Conservation (phyloP, 805 yeast species). For the Wickerhamiella parazyma region DNA sequence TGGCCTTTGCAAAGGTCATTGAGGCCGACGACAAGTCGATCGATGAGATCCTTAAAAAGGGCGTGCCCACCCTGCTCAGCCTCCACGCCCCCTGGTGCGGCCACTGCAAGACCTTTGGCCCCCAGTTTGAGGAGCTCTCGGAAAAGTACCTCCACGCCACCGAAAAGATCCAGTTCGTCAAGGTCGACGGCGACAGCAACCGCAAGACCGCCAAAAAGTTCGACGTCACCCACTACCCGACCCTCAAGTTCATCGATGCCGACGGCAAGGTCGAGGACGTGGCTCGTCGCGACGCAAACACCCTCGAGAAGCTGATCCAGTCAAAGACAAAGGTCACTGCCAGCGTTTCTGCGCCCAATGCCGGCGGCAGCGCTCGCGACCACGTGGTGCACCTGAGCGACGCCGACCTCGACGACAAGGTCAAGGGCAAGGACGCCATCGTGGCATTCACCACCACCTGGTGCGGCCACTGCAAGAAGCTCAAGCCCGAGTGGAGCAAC, state of each 20-base stretch:
- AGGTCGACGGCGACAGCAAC: slow-evolving; percentile 49
- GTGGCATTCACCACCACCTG: slow-evolving; percentile 50
- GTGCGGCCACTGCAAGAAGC: slow-evolving; percentile 44
- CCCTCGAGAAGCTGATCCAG: slow-evolving; percentile 37
- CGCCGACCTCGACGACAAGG: slow-evolving; percentile 31
- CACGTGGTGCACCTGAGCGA: slow-evolving; percentile 26
- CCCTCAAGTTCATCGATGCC: slow-evolving; percentile 39
- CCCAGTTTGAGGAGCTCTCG: slow-evolving; percentile 71
- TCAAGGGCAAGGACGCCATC: slow-evolving; percentile 30
- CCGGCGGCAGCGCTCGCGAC: neutral
- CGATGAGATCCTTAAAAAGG: slow-evolving; percentile 41
- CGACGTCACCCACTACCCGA: slow-evolving; percentile 52
- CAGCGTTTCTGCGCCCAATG: slow-evolving; percentile 6
- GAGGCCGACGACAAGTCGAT: slow-evolving; percentile 40
- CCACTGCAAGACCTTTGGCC: slow-evolving; percentile 82
- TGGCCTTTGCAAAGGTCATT: slow-evolving; percentile 17
- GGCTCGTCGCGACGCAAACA: slow-evolving; percentile 39
- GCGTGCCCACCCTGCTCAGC: slow-evolving; percentile 56
- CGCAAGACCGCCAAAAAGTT: slow-evolving; percentile 37
- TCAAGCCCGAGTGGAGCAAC: slow-evolving; percentile 38
- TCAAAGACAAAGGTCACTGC: slow-evolving; percentile 25
- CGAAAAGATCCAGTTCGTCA: slow-evolving; percentile 35
- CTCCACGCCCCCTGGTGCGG: slow-evolving; percentile 83
- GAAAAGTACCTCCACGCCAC: slow-evolving; percentile 38
- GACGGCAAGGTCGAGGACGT: slow-evolving; percentile 44